Evolutionary conservation across 495 filamentous ascomycete species (phyloP), one percentile per base, ranked within the genome.

Genomic region (Podospora appendiculata): DNA sequence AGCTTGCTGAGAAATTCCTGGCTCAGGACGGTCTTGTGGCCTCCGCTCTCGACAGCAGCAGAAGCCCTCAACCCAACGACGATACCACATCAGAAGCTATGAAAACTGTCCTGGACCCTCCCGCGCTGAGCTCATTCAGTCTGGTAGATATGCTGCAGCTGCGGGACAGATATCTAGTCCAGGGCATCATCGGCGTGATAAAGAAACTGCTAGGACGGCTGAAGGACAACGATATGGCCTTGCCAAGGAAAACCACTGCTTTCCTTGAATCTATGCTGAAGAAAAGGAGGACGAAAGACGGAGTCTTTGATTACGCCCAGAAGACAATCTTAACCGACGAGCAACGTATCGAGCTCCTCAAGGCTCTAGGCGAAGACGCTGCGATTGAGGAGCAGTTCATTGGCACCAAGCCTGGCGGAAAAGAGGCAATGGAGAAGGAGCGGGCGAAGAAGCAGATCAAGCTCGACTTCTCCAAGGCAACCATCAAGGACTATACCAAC

Each of bases 81-180:
- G 70, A 73, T n/a, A 66, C 69, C 39, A 68, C 74, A 11, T 60
- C 58, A 32, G 54, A 70, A 54, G 68, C 66, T 9, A 73, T 74
- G 65, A 85, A 78, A 57, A 62, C 65, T 13, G 70, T 90, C 13
- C 67, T 89, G 25, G 67, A 78, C 35, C 72, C 82, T 9, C 84
- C 89, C 1, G 83, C 79, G 9, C 60, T 63, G 43, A 80, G 84
- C 11, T 83, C 89, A 64, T 73, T 75, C 58, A 77, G 72, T 13
- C 82, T 95, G 67, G 82, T 84, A 11, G 87, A 85, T 63, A 92
- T 90, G 88, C 72, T 96, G 11, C 79, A 90, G 53, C 72, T 96
- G 4, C 82, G 88, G 53, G 91, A 96, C 65, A 77, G 81, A 35
- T 95, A 87, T 57, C 79, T 96, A n/a, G 80, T 87, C 48, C 79